A percentile compares a stretch with the other conserved stretches of the same genome.
Conservation (phyloP, 2,329 filamentous ascomycete species). For the Rutstroemia sydowiana region DNA sequence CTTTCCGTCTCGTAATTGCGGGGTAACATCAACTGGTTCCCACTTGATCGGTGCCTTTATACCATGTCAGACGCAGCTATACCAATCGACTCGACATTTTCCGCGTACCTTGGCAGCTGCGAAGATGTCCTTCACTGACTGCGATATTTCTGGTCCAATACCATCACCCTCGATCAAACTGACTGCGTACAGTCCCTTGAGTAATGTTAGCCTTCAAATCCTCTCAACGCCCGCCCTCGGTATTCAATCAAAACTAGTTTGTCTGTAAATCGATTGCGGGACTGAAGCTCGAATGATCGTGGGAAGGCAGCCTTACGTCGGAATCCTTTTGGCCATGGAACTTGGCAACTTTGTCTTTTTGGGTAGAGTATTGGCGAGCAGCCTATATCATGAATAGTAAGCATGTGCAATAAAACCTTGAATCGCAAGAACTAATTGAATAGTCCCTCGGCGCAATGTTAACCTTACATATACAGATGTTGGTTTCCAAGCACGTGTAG, state of each 20-base stretch:
- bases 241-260: constrained; percentile 22
- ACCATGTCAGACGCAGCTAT: constrained; percentile 15
- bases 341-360: constrained; percentile 70
- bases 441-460: not conserved
- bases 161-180: constrained; percentile 98
- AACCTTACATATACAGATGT: constrained; percentile 50
- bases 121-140: constrained; percentile 99
- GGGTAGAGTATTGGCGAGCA: constrained; percentile 56
- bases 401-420: constrained; percentile 5
- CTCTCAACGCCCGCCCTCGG: not conserved
- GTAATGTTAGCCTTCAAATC: constrained; percentile 17
- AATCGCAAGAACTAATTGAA: constrained; percentile 10
- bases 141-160: constrained; percentile 94
- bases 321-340: constrained; percentile 86
- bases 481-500: constrained; percentile 47
- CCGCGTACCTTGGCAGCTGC: constrained; percentile 76
- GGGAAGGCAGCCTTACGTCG: constrained; percentile 55
- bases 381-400: constrained; percentile 33
- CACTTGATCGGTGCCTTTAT: constrained; percentile 80
- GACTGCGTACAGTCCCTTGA: constrained; percentile 87
- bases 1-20: constrained; percentile 87
- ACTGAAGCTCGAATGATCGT: constrained; percentile 7
- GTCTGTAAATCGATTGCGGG: not conserved
- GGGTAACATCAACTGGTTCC: constrained; percentile 96
- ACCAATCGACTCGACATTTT: constrained; percentile 5